Conservation (phyloP, 345 rosid species). For the Angophora floribunda region DNA sequence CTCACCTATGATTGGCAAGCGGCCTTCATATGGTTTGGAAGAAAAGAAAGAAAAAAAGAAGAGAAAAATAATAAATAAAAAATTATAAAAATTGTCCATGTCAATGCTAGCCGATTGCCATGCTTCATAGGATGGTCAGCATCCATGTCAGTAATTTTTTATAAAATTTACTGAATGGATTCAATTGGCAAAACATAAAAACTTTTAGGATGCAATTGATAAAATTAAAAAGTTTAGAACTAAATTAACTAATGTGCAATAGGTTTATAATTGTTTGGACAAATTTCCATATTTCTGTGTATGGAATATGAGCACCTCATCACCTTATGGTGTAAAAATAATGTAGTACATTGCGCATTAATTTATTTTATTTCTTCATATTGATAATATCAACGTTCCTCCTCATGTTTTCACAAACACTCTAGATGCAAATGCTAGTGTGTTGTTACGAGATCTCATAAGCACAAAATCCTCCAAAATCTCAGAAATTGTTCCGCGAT, state of each 20-base stretch:
- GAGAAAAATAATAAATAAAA: no score
- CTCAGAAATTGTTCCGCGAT: background rate
- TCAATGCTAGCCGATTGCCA: accelerated
- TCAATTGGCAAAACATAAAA: no score
- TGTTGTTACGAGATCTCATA: background rate
- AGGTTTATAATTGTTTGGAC: no score
- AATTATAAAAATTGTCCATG: background rate
- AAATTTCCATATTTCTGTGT: background rate
- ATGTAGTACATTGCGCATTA: background rate
- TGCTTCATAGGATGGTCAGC: accelerated
- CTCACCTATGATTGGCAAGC: no score
- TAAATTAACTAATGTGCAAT: background rate
- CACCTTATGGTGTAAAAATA: background rate
- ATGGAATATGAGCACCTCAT: background rate
- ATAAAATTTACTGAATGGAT: no score
- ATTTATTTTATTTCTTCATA: no score
- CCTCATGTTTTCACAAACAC: background rate
- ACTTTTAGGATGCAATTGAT: no score
- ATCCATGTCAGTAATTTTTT: background rate
- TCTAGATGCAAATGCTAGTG: background rate
- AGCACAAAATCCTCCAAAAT: background rate
- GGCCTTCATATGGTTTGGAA: no score
- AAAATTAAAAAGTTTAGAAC: no score
- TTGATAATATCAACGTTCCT: background rate
- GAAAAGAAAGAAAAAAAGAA: no score